These are phyloP conservation scores for Candida morakotiae DNA, from an alignment of 805 yeast genomes.

Conservation along the genomic window DNA sequence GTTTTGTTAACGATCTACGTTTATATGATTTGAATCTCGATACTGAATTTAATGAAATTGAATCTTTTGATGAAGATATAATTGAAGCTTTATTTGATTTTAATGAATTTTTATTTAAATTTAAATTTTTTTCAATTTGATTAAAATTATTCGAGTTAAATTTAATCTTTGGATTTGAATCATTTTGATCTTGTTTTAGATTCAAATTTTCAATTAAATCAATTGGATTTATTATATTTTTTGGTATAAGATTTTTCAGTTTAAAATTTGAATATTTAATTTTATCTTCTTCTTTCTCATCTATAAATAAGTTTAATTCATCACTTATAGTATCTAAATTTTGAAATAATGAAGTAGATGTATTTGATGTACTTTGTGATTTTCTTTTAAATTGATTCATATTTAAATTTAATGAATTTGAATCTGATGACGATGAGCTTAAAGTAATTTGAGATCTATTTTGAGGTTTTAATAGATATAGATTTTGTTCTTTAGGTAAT, in stretches of 20 bases:
- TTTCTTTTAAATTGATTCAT: constrained; percentile 10
- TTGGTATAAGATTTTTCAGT: constrained; percentile 3
- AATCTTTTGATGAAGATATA: neutral
- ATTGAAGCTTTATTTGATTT: constrained; percentile 1
- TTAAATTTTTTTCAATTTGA: neutral
- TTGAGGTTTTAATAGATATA: constrained; percentile 27
- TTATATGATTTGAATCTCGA: constrained; percentile 3
- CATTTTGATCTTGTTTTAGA: too few relatives aligned
- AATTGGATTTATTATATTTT: neutral
- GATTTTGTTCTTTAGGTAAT: constrained; percentile 12
- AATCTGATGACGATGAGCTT: neutral
- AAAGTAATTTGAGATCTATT: constrained; percentile 19
- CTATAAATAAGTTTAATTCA: constrained; percentile 19
- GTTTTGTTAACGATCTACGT: neutral
- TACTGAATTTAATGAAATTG: neutral
- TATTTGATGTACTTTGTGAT: constrained; percentile 22
- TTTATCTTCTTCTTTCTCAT: constrained; percentile 7
- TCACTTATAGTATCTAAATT: constrained; percentile 25
- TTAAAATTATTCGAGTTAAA: neutral
- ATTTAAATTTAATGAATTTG: too few relatives aligned
- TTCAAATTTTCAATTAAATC: constrained; percentile 2
- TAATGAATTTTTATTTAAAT: neutral
- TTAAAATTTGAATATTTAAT: too few relatives aligned
- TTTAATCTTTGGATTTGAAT: too few relatives aligned
- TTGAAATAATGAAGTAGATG: constrained; percentile 14